These are phyloP conservation scores for Salix udensis DNA, from an alignment of 345 rosid species.

Conservation along the genomic window DNA sequence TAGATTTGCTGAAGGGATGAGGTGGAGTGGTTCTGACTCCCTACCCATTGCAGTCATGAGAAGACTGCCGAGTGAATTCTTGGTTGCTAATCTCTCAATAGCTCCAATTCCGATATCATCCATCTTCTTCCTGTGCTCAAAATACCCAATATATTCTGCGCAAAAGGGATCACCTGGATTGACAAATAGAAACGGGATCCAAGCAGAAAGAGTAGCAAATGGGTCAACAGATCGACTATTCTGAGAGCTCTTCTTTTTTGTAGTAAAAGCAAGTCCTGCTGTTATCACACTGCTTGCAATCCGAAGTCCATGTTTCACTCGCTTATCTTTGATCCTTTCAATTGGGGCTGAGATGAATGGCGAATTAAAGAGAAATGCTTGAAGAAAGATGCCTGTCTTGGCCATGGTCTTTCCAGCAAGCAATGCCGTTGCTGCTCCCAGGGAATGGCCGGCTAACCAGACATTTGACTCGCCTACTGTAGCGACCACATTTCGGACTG, in stretches of 20 bases:
- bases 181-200: conserved; percentile 63
- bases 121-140: conserved; percentile 86
- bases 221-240: conserved; percentile 37
- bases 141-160: conserved; percentile 78
- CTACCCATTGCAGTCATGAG: conserved; percentile 54
- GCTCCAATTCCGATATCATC: conserved; percentile 72
- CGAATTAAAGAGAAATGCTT: conserved; percentile 75
- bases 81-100: conserved; percentile 66
- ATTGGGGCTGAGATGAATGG: conserved; percentile 77
- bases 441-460: conserved; percentile 92
- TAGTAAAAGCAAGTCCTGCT: conserved; percentile 72
- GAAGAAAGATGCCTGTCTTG: conserved; percentile 46
- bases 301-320: conserved; percentile 62
- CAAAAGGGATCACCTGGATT: conserved; percentile 66
- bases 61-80: conserved; percentile 62
- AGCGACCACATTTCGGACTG: conserved; percentile 62
- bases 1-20: conserved; percentile 70
- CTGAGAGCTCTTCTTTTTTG: conserved; percentile 37
- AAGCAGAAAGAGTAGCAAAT: conserved; percentile 51
- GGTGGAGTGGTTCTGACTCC: conserved; percentile 62
- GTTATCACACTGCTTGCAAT: conserved; percentile 70
- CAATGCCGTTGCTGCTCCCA: conserved; percentile 82
- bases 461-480: conserved; percentile 57
- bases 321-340: conserved; percentile 61
- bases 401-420: conserved; percentile 76